Evolutionary conservation across 805 yeast genomes (phyloP).

Genomic region (Pichia deserticola): DNA sequence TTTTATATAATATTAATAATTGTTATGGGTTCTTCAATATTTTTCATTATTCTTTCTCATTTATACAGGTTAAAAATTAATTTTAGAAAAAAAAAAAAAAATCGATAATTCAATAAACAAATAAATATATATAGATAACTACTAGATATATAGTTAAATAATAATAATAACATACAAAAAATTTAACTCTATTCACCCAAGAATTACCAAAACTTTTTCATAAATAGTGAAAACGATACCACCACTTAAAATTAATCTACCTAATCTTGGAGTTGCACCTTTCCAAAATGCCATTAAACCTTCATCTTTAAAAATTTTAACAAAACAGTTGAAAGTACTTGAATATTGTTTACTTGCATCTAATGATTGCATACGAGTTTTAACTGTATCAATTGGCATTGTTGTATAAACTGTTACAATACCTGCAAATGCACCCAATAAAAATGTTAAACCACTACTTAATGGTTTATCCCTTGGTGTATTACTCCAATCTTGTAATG

Average conservation of each 20-base stretch:
- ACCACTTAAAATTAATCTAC: slow-evolving; percentile 86
- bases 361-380: slow-evolving; percentile 94
- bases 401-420: slow-evolving; percentile 84
- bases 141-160: too few species aligned
- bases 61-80: too few species aligned
- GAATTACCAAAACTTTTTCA: slow-evolving; percentile 73
- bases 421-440: slow-evolving; percentile 88
- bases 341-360: slow-evolving; percentile 65
- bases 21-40: too few species aligned
- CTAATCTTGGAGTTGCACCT: slow-evolving; percentile 96
- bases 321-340: slow-evolving; percentile 78
- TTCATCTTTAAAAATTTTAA: slow-evolving; percentile 71
- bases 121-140: too few species aligned
- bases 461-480: slow-evolving; percentile 67
- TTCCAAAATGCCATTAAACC: slow-evolving; percentile 93
- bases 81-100: too few species aligned
- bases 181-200: slow-evolving; percentile 25
- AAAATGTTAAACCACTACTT: slow-evolving; percentile 71
- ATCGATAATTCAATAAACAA: too few species aligned
- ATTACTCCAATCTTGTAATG: slow-evolving; percentile 63
- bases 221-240: slow-evolving; percentile 96
- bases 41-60: too few species aligned
- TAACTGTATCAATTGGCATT: slow-evolving; percentile 93
- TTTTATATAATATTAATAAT: too few species aligned
- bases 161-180: too few species aligned